These are phyloP conservation scores for Xylariaceae sp. DNA, from an alignment of 2,329 filamentous ascomycete species.

Conservation along the genomic window DNA sequence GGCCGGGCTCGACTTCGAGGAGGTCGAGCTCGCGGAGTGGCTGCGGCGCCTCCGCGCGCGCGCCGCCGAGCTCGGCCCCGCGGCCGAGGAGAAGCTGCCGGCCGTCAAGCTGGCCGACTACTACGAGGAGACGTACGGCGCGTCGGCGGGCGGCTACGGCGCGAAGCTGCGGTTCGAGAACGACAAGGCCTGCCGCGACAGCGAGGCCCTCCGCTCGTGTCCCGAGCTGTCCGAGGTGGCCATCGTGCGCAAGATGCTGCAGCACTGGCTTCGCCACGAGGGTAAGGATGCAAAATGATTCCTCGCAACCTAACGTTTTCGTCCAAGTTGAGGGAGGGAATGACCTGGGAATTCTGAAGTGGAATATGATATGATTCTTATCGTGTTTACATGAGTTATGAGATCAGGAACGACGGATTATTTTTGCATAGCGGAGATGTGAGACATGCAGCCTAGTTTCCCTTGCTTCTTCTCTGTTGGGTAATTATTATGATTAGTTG, in stretches of 20 bases:
- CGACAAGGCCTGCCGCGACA: constrained; percentile 30
- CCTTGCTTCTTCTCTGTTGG: neutral
- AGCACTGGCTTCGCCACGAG: constrained; percentile 30
- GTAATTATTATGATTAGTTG: neutral
- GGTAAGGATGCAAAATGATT: neutral
- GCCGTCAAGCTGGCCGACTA: constrained; percentile 36
- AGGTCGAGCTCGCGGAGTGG: constrained; percentile 43
- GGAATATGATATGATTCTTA: neutral
- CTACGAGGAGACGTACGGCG: constrained; percentile 33
- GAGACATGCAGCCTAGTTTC: too few relatives aligned
- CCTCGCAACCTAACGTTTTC: too few relatives aligned
- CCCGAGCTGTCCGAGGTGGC: constrained; percentile 31
- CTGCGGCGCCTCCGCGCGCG: constrained; percentile 37
- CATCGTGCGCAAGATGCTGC: constrained; percentile 38
- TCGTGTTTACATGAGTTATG: too few relatives aligned
- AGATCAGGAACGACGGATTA: too few relatives aligned
- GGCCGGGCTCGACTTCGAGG: constrained; percentile 44
- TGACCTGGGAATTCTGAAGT: neutral
- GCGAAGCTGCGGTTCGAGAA: constrained; percentile 30
- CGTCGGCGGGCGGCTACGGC: constrained; percentile 9
- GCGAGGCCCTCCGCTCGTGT: constrained; percentile 32
- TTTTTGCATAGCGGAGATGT: neutral
- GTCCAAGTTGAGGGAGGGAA: neutral
- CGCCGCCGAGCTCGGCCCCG: constrained; percentile 32
- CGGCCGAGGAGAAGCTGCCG: constrained; percentile 34